Conservation (phyloP, 2,329 filamentous ascomycete species). For the Aspergillus uvarum region DNA sequence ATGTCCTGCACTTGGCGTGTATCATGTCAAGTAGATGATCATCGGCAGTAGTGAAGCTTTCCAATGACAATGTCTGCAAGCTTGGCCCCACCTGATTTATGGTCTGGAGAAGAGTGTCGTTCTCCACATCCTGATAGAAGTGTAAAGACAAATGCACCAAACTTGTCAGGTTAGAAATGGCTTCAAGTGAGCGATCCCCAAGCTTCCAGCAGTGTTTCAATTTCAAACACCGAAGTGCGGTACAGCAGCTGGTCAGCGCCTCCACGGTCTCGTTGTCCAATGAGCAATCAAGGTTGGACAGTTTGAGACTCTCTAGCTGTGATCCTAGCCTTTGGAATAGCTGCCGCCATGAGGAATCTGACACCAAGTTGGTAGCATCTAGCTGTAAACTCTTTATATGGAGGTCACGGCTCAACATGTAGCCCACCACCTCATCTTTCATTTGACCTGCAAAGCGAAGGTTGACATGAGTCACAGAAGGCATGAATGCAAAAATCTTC, state of each 20-base stretch:
- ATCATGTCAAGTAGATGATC: slow-evolving; percentile 70
- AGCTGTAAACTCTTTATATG: slow-evolving; percentile 72
- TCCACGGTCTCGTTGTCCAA: slow-evolving; percentile 70
- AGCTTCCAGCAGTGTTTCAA: slow-evolving; percentile 76
- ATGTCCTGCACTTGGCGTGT: slow-evolving; percentile 64
- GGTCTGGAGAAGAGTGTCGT: slow-evolving; percentile 60
- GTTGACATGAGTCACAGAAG: slow-evolving; percentile 68
- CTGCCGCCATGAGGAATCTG: slow-evolving; percentile 70
- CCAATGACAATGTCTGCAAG: slow-evolving; percentile 76
- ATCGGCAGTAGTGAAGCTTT: slow-evolving; percentile 64
- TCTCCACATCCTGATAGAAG: slow-evolving; percentile 57
- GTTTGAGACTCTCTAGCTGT: slow-evolving; percentile 66
- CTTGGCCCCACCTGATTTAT: slow-evolving; percentile 62
- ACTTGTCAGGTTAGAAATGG: slow-evolving; percentile 61
- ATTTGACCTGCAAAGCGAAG: slow-evolving; percentile 86
- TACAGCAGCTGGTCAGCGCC: slow-evolving; percentile 63
- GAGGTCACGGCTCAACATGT: slow-evolving; percentile 70
- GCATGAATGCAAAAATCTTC: slow-evolving; percentile 74
- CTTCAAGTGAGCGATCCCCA: slow-evolving; percentile 62
- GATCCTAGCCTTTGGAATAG: slow-evolving; percentile 67
- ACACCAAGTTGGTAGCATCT: slow-evolving; percentile 80
- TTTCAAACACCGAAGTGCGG: slow-evolving; percentile 72
- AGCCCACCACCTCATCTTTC: slow-evolving; percentile 80
- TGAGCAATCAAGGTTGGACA: slow-evolving; percentile 81
- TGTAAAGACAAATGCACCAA: slow-evolving; percentile 76